Conservation (phyloP, 331 rosid species). For the Pyrus hybrid region DNA sequence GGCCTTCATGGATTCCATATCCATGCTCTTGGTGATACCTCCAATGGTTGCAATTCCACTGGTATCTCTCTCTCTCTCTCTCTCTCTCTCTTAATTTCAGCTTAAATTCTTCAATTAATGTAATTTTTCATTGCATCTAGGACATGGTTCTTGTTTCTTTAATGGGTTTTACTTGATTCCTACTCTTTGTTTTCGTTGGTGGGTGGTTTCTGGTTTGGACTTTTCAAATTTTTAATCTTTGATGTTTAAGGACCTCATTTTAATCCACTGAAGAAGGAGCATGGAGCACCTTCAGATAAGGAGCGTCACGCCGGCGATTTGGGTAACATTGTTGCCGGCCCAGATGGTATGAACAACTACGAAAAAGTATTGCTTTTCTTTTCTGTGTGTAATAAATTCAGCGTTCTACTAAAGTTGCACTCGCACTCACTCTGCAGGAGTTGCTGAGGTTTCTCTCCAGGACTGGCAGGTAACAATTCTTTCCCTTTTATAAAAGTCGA, state of each 20-base stretch:
- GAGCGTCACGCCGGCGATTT: constrained; percentile 93
- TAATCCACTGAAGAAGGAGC: constrained; percentile 71
- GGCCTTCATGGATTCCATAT: constrained; percentile 87
- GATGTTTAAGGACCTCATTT: constrained; percentile 62
- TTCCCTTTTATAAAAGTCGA: no score
- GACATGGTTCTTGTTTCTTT: neutral
- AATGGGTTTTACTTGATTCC: neutral
- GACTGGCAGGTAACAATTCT: constrained; percentile 41
- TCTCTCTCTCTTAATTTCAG: neutral
- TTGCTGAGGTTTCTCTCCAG: constrained; percentile 64
- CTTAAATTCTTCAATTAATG: neutral
- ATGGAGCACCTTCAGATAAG: constrained; percentile 63
- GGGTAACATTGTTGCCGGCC: constrained; percentile 75
- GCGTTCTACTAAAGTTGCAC: neutral
- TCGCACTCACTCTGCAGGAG: constrained; percentile 29
- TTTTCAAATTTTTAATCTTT: neutral
- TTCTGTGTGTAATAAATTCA: neutral
- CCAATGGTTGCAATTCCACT: constrained; percentile 83
- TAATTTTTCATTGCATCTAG: neutral
- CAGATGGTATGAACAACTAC: constrained; percentile 41
- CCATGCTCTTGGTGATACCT: constrained; percentile 83
- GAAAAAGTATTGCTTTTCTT: neutral
- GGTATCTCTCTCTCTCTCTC: constrained; percentile 25
- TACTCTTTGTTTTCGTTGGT: neutral
- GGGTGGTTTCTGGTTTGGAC: neutral